Evolutionary conservation across 1,139 yeast genomes (phyloP).

Genomic region (Saccharomyces pastorianus): DNA sequence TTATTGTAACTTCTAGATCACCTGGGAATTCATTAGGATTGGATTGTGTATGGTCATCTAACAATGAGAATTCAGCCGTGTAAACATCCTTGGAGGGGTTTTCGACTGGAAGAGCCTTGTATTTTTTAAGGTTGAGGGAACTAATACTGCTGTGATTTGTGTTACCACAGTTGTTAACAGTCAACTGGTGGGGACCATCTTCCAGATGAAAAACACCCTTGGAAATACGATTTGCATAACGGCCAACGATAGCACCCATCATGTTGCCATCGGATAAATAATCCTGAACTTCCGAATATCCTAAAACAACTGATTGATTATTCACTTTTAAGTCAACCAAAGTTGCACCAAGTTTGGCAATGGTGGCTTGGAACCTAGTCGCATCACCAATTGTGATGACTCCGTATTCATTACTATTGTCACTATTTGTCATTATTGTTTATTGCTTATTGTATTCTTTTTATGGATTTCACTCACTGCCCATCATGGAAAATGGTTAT

Average conservation of each 20-base stretch:
- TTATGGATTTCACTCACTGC: not conserved
- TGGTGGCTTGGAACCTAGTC: not conserved
- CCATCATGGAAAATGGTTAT: not conserved
- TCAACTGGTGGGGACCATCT: slow-evolving; percentile 37
- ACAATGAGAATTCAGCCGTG: not conserved
- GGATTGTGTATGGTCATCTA: not conserved
- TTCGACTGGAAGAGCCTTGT: slow-evolving; percentile 37
- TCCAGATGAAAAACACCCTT: slow-evolving; percentile 38
- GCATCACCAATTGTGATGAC: slow-evolving; percentile 17
- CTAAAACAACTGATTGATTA: slow-evolving; percentile 31
- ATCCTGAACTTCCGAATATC: slow-evolving; percentile 12
- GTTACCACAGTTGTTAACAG: slow-evolving; percentile 34
- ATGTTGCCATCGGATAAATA: slow-evolving; percentile 39
- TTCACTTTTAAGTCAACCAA: slow-evolving; percentile 37
- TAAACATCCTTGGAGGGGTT: not conserved
- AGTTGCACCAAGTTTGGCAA: slow-evolving; percentile 28
- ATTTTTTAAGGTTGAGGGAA: slow-evolving; percentile 44
- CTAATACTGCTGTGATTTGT: slow-evolving; percentile 46
- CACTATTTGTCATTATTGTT: not conserved
- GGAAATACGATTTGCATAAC: slow-evolving; percentile 52
- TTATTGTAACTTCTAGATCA: slow-evolving; percentile 8
- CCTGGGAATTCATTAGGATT: slow-evolving; percentile 7
- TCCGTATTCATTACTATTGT: slow-evolving; percentile 30
- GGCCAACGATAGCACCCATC: slow-evolving; percentile 55
- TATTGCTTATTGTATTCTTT: not conserved